Percentiles rank a stretch among this genome's conserved stretches.
Conservation (phyloP, 768 basidiomycete species). For the Albatrellus ellisii region DNA sequence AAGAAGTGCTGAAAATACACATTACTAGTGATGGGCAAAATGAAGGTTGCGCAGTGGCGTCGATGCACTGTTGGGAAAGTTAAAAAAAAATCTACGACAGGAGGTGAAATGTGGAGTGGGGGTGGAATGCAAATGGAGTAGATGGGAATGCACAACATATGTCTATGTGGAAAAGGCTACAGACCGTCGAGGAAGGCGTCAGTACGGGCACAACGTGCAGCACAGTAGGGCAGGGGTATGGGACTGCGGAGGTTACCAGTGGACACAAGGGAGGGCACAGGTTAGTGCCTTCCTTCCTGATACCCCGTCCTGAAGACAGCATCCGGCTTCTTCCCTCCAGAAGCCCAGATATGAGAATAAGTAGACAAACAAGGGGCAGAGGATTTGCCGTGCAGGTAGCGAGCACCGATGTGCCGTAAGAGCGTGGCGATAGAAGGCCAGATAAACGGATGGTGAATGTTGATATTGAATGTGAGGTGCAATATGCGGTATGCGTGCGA, state of each 20-base stretch:
- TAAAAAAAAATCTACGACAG: too few species aligned
- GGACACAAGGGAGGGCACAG: neutral
- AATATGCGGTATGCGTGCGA: conserved; percentile 7
- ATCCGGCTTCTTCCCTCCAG: too few species aligned
- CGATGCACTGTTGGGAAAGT: too few species aligned
- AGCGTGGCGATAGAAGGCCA: neutral
- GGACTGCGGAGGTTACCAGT: neutral
- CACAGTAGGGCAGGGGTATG: neutral
- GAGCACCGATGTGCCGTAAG: neutral
- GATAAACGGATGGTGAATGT: conserved; percentile 4
- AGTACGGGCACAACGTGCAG: neutral
- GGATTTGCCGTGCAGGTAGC: neutral
- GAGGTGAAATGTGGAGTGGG: too few species aligned
- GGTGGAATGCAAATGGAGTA: too few species aligned
- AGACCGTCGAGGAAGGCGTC: neutral
- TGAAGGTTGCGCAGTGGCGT: too few species aligned
- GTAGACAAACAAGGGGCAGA: neutral
- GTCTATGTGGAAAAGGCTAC: too few species aligned
- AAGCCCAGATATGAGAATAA: too few species aligned
- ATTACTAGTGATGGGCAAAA: too few species aligned
- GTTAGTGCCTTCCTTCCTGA: neutral
- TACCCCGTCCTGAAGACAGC: neutral
- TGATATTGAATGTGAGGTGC: conserved; percentile 9
- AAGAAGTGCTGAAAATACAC: too few species aligned
- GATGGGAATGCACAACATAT: too few species aligned